phyloP scores from a whole-genome alignment of 306 rosid species.

The Cicer pinnatifidum region DNA sequence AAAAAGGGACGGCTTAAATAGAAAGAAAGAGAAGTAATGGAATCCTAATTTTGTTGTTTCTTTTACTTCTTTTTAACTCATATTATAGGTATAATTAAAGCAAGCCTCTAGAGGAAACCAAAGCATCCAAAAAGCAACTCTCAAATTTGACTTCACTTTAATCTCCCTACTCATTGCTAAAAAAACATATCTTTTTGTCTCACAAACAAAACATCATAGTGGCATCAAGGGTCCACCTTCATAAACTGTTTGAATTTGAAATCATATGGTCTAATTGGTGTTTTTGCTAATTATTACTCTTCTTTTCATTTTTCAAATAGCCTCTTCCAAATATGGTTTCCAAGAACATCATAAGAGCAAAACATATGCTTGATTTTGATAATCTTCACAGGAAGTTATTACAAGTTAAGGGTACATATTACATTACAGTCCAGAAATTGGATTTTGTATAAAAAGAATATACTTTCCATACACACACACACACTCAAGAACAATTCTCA shows the following conservation, averaged over 20 bases:
- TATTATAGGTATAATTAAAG: conserved; percentile 40
- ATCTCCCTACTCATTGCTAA: conserved; percentile 39
- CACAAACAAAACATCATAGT: conserved; percentile 40
- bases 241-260: conserved; percentile 37
- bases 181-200: conserved; percentile 40
- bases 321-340: conserved; percentile 28
- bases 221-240: conserved; percentile 40
- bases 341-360: conserved; percentile 18
- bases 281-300: conserved; percentile 1
- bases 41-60: conserved; percentile 30
- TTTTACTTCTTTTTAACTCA: conserved; percentile 42
- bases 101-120: conserved; percentile 52
- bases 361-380: conserved; percentile 26
- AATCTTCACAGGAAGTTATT: conserved; percentile 25
- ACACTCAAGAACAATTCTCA: conserved; percentile 42
- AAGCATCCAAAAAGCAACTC: conserved; percentile 58
- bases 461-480: conserved; percentile 21
- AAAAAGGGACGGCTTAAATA: conserved; percentile 40
- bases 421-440: conserved; percentile 9
- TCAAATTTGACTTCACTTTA: conserved; percentile 45
- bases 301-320: conserved; percentile 14
- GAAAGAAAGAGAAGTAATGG: conserved; percentile 41
- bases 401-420: neutral
- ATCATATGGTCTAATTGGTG: conserved; percentile 24
- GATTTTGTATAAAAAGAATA: conserved; percentile 32